Evolutionary conservation across 2,329 filamentous ascomycete genomes (phyloP), one percentile per base, ranked within the genome.

Genomic region (Trichophyton rubrum): DNA sequence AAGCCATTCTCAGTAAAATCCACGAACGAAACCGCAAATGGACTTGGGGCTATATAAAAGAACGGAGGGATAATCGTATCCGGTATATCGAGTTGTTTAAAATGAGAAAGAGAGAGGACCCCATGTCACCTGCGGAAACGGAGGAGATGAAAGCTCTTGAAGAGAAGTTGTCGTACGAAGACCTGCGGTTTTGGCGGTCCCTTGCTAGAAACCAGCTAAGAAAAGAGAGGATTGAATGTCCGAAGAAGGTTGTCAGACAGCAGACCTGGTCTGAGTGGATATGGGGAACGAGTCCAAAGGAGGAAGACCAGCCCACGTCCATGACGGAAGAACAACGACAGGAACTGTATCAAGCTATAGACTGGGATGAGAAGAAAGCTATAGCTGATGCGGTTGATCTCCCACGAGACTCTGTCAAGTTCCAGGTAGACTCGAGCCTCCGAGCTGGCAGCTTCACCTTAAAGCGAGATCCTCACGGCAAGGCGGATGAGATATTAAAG

Each of bases 241-340:
- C 62, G 59, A 93, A 89, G 68, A 69, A 78, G 68, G 65, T 76
- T 7, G 78, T 84, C 61, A 82, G 86, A 64, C 86, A 89, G 66
- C 89, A 95, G 70, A 90, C 89, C 3, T 99, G 93, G 93, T 75
- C 88, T 24, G 82, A 89, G 30, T 99, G 92, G 91, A 82, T 89
- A 33, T 97, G 92, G 91, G 91, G 92, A 20, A 80, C 85, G 0
- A 15, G 27, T 13, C 88, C 90, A 67, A 79, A 86, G 58, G 77
- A 80, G 58, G 81, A 88, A 45, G 80, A 85, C 3, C 87, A 95
- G 66, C 88, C 91, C 64, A 89, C 86, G 0, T 84, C 90, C 62
- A 95, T 99, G 81, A 95, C 89, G 0, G 93, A 99, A 63, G 86
- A 97, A 73, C 91, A 99, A 72, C 86, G 92, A 47, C 90, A 97